A percentile compares a stretch with the other conserved stretches of the same genome.
Conservation (phyloP, 164 flowering plant species). For the Malania oleifera region DNA sequence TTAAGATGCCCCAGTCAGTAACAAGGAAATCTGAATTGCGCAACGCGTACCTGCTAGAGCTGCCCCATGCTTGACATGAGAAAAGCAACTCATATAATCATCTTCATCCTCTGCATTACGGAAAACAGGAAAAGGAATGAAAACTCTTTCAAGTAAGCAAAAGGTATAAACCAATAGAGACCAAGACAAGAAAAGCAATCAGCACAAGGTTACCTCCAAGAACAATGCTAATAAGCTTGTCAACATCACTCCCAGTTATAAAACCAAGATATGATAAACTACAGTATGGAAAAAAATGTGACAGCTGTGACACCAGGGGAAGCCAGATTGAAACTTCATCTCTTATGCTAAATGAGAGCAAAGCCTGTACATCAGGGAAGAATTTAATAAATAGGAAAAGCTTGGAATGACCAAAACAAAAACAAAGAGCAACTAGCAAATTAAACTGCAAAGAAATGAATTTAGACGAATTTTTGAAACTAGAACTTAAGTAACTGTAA, state of each 20-base stretch:
- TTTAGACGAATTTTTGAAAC: not conserved
- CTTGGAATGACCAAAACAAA: not conserved
- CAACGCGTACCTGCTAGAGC: conserved; percentile 57
- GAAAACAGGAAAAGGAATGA: not conserved
- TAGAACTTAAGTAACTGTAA: not conserved
- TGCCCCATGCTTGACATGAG: conserved; percentile 66
- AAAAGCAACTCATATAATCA: conserved; percentile 44
- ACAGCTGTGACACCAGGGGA: conserved; percentile 36
- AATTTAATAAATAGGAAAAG: not conserved
- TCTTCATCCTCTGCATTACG: conserved; percentile 39
- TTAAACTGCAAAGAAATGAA: not conserved
- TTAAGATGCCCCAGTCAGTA: not conserved
- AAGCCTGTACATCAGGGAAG: conserved; percentile 43
- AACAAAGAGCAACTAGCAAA: not conserved
- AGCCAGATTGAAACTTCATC: conserved; percentile 25
- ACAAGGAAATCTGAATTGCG: not conserved
- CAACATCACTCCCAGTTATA: conserved; percentile 55
- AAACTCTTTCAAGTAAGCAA: not conserved
- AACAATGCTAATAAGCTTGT: conserved; percentile 22
- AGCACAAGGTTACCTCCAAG: conserved; percentile 40
- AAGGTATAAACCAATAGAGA: conserved; percentile 1
- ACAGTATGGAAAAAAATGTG: conserved; percentile 50
- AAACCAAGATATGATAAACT: conserved; percentile 64
- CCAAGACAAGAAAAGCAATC: not conserved
- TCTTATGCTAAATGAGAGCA: conserved; percentile 38